These are phyloP conservation scores for Albugo candida DNA, from an alignment of 352 stramenopile species.

Conservation along the genomic window DNA sequence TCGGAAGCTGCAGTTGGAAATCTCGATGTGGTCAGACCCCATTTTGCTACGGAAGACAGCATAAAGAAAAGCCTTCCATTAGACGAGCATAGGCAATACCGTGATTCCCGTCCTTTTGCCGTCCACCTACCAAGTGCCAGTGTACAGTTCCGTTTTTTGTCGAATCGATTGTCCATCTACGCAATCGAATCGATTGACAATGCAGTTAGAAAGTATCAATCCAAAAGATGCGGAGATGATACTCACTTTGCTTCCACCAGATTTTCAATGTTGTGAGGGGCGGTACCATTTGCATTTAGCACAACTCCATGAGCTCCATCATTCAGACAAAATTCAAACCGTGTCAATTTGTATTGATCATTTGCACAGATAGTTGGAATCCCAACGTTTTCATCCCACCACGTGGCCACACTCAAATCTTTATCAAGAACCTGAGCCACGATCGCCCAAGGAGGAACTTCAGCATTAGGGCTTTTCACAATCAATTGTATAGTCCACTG, in stretches of 20 bases:
- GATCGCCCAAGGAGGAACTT: constrained; percentile 46
- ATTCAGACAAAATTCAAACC: constrained; percentile 37
- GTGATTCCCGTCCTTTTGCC: constrained; percentile 32
- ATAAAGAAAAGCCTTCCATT: not conserved
- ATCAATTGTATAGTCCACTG: constrained; percentile 13
- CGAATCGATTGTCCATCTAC: constrained; percentile 15
- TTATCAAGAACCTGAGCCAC: constrained; percentile 25
- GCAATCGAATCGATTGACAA: not conserved
- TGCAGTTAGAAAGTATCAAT: not conserved
- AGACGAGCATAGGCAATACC: constrained; percentile 10
- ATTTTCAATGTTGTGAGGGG: constrained; percentile 59
- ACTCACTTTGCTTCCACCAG: constrained; percentile 37
- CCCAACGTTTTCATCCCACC: constrained; percentile 54
- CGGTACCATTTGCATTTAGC: constrained; percentile 21
- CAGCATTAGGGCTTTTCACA: constrained; percentile 30
- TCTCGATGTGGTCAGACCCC: constrained; percentile 36
- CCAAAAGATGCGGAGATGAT: too few relatives aligned
- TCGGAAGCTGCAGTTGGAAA: constrained; percentile 5
- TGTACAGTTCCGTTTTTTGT: constrained; percentile 19
- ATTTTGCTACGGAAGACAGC: constrained; percentile 25
- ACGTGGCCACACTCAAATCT: constrained; percentile 58
- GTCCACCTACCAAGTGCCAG: constrained; percentile 44
- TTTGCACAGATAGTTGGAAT: constrained; percentile 57
- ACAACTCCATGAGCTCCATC: constrained; percentile 17
- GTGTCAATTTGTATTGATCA: constrained; percentile 23